Evolutionary conservation across 108 stramenopile species (phyloP).

Genomic region (Cyclotella sp.): DNA sequence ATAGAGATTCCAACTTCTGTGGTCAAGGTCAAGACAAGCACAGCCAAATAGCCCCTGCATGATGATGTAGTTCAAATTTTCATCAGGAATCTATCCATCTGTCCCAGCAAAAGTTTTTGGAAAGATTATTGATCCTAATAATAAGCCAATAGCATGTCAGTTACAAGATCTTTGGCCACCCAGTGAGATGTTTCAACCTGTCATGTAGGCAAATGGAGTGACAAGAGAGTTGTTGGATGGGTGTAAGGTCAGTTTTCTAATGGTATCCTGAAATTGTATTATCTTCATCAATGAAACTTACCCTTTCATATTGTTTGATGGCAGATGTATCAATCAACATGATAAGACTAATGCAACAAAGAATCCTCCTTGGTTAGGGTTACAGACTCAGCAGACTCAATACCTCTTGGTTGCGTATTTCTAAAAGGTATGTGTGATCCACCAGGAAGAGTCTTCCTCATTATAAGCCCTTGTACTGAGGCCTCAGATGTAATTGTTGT

Average conservation of each 20-base stretch:
- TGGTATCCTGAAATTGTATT: background rate
- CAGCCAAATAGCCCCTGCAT: constrained; percentile 21
- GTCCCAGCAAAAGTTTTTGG: background rate
- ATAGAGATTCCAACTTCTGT: constrained; percentile 55
- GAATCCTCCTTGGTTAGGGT: constrained; percentile 40
- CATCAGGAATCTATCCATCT: constrained; percentile 17
- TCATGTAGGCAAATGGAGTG: constrained; percentile 15
- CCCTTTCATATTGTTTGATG: background rate
- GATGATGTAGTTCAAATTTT: constrained; percentile 21
- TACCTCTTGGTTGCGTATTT: constrained; percentile 39
- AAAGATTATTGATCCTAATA: background rate
- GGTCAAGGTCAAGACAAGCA: constrained; percentile 50
- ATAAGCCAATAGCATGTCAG: background rate
- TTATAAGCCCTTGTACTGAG: constrained; percentile 42
- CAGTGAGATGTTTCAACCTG: background rate
- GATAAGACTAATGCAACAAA: background rate
- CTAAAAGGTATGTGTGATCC: constrained; percentile 25
- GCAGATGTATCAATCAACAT: background rate
- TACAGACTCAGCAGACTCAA: constrained; percentile 37
- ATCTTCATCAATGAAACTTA: background rate
- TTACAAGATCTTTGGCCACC: background rate
- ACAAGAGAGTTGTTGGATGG: background rate
- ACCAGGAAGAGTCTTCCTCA: constrained; percentile 24
- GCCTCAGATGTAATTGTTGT: constrained; percentile 31
- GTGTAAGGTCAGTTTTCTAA: constrained; percentile 19